A percentile compares a stretch with the other conserved stretches of the same genome.
phyloP scores from a whole-genome alignment of 2,329 filamentous ascomycete species.

The Cytospora schulzeri region DNA sequence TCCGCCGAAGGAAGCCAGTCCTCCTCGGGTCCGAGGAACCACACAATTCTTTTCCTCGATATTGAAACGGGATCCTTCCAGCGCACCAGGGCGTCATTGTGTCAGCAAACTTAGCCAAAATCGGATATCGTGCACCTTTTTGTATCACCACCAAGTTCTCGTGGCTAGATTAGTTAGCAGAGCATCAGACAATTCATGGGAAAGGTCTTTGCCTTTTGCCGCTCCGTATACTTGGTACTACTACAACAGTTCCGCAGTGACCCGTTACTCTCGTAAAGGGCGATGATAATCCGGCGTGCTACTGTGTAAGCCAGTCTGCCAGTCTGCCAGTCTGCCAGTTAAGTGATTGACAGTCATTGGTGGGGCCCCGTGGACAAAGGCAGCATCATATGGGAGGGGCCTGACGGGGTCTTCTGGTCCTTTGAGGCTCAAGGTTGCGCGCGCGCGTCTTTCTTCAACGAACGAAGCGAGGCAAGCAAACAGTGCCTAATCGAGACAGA shows the following conservation, averaged over 20 bases:
- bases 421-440: background rate
- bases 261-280: background rate
- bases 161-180: background rate
- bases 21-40: background rate
- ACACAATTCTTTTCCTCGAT: constrained; percentile 9
- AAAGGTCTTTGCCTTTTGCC: background rate
- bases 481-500: background rate
- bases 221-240: too few species aligned
- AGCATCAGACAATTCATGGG: background rate
- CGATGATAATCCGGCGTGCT: background rate
- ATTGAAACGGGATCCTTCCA: background rate
- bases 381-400: background rate
- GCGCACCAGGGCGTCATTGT: constrained; percentile 17
- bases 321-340: too few species aligned
- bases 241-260: background rate
- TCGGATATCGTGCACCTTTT: constrained; percentile 4
- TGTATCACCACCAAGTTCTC: constrained; percentile 8
- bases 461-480: background rate
- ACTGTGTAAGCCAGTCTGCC: too few species aligned
- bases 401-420: background rate
- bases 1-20: background rate
- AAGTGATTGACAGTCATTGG: background rate
- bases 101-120: constrained; percentile 16
- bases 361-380: background rate
- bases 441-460: constrained; percentile 3